These are phyloP conservation scores for Juglanconis juglandina DNA, from an alignment of 2,329 filamentous ascomycete species.

Conservation along the genomic window DNA sequence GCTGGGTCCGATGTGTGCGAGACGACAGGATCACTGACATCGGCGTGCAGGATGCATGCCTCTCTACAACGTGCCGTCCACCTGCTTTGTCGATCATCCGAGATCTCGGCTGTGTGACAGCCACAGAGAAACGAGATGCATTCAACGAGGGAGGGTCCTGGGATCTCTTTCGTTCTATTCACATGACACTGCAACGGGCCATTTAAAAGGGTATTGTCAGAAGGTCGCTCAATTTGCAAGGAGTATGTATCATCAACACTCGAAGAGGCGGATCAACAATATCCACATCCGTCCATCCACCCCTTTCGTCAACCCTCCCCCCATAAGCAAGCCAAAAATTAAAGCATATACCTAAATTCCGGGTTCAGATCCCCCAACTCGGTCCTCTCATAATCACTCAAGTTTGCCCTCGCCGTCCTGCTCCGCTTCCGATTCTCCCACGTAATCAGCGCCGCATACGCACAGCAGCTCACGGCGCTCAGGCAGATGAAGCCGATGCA, in stretches of 20 bases:
- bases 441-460: slow-evolving; percentile 59
- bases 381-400: slow-evolving; percentile 34
- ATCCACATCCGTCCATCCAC: background rate
- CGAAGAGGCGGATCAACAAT: background rate
- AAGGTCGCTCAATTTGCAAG: too few species aligned
- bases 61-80: background rate
- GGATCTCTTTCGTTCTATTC: background rate
- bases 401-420: slow-evolving; percentile 26
- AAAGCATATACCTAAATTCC: slow-evolving; percentile 36
- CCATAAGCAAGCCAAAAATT: background rate
- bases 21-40: background rate
- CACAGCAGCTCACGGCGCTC: slow-evolving; percentile 56
- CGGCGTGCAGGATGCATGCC: background rate
- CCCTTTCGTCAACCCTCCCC: background rate
- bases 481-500: slow-evolving; percentile 71
- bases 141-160: background rate
- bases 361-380: slow-evolving; percentile 39
- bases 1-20: background rate
- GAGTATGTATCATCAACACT: background rate
- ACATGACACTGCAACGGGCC: background rate
- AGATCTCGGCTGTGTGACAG: background rate
- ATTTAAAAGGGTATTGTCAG: background rate
- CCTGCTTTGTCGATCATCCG: background rate
- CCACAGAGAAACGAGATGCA: background rate
- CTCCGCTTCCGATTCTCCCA: slow-evolving; percentile 60